Evolutionary conservation across 495 filamentous ascomycete genomes (phyloP).

Genomic region (Achaetomiella virescens): DNA sequence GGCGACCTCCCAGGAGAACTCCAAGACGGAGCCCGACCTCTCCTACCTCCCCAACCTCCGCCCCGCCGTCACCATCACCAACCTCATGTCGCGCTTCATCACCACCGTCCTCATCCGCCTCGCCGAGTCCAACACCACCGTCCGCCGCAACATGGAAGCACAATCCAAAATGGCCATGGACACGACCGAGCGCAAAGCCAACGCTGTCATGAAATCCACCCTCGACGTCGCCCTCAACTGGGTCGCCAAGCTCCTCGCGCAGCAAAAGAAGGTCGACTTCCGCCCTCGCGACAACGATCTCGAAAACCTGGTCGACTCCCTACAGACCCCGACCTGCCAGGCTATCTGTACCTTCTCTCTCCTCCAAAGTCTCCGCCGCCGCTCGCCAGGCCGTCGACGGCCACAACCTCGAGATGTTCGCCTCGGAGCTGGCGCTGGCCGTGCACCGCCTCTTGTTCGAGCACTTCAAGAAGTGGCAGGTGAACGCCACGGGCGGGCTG

Average conservation of each 20-base stretch:
- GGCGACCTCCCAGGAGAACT: conserved; percentile 65
- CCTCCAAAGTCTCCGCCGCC: conserved; percentile 50
- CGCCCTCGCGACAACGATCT: conserved; percentile 79
- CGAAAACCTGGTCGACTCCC: conserved; percentile 63
- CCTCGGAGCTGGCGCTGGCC: conserved; percentile 77
- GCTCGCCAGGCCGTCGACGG: conserved; percentile 65
- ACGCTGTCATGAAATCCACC: conserved; percentile 75
- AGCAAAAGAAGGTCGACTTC: conserved; percentile 90
- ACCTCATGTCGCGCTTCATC: conserved; percentile 86
- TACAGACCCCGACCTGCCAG: conserved; percentile 81
- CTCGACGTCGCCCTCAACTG: conserved; percentile 78
- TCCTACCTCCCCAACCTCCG: conserved; percentile 71
- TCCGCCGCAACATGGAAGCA: conserved; percentile 85
- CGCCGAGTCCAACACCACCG: conserved; percentile 78
- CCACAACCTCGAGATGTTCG: conserved; percentile 68
- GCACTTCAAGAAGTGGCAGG: conserved; percentile 88
- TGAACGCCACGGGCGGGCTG: conserved; percentile 84
- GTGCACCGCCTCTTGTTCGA: conserved; percentile 73
- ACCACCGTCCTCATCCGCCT: conserved; percentile 86
- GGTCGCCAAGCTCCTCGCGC: conserved; percentile 64
- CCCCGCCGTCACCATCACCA: conserved; percentile 79
- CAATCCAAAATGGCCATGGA: conserved; percentile 64
- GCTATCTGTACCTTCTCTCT: conserved; percentile 71
- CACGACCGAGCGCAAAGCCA: conserved; percentile 83
- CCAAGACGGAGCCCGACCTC: conserved; percentile 82